These are phyloP conservation scores for Blastomyces emzantsi DNA, from an alignment of 2,329 filamentous ascomycete species.

Conservation along the genomic window DNA sequence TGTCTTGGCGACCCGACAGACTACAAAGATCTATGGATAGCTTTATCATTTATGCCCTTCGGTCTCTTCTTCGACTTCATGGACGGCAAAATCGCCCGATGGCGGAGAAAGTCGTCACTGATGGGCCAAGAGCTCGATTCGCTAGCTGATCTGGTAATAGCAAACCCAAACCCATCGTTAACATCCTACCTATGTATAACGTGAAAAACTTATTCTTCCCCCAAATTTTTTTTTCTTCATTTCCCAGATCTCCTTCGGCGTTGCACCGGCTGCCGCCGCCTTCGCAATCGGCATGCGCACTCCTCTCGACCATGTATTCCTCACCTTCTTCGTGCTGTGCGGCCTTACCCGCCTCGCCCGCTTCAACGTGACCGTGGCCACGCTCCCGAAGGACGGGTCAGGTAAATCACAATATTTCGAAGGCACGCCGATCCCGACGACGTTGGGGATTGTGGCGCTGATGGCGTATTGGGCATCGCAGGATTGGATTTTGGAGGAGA, in stretches of 20 bases:
- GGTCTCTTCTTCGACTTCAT: slow-evolving; percentile 97
- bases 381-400: slow-evolving; percentile 79
- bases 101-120: slow-evolving; percentile 92
- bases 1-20: slow-evolving; percentile 63
- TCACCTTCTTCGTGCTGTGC: slow-evolving; percentile 88
- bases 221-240: too few species aligned
- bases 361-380: slow-evolving; percentile 91
- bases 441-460: slow-evolving; percentile 65
- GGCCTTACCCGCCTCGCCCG: slow-evolving; percentile 87
- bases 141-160: slow-evolving; percentile 76
- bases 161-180: neutral
- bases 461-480: slow-evolving; percentile 86
- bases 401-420: slow-evolving; percentile 96
- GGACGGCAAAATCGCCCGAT: slow-evolving; percentile 91
- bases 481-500: slow-evolving; percentile 65
- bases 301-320: slow-evolving; percentile 64
- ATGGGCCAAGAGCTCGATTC: slow-evolving; percentile 99
- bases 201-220: neutral
- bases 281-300: slow-evolving; percentile 87
- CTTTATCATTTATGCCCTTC: slow-evolving; percentile 80
- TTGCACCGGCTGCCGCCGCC: slow-evolving; percentile 76
- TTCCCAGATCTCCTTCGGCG: slow-evolving; percentile 81
- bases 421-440: slow-evolving; percentile 91
- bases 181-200: neutral
- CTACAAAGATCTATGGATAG: slow-evolving; percentile 65